Evolutionary conservation across 805 yeast species (phyloP), one percentile per base, ranked within the genome.

Genomic region (Candida andamanensis): DNA sequence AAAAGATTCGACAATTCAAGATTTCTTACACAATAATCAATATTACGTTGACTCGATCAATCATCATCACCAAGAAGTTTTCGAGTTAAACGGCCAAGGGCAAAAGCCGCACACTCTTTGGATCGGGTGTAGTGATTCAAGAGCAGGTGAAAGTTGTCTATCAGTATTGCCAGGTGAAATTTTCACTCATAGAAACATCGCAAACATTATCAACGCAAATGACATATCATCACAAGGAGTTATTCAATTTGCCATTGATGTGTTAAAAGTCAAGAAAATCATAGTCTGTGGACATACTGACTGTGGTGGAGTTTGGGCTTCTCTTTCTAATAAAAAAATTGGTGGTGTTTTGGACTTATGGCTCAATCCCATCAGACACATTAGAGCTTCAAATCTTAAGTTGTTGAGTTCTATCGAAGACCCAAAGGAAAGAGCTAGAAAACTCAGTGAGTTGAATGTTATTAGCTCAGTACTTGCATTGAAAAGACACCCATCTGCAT

Each of bases 121-220:
- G 89, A 81, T 89, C 39, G 95, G 96, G 3, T 89, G 97, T 54
- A 80, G 94, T 3, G 97, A 89, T 55, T 85, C 95, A 2, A 76
- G 97, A 46, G 81, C 85, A 36, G 83, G 87, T 42, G 97, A 89
- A 52, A 67, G 72, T 26, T 77, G 85, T 34, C 67, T 86, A 16
- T 67, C 79, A 5, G 76, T 86, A n/a, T 63, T 77, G 15, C 96
- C 96, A 1, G 97, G 97, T 31, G 96, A 89, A 55, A 74, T 86
- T 5, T 89, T 89, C 62, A 82, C 87, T 3, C 84, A 84, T 52
- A 76, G 95, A 52, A 86, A 86, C 48, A 84, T 89, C 38, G 96
- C 95, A 29, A 89, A 89, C 55, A 65, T 80, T 21, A 69, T 87
- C 31, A 72, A 76, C 33, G 67, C 80, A 16, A 74, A 76, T 35